These are phyloP conservation scores for Prunus armeniaca DNA, from an alignment of 306 rosid species.

Conservation along the genomic window DNA sequence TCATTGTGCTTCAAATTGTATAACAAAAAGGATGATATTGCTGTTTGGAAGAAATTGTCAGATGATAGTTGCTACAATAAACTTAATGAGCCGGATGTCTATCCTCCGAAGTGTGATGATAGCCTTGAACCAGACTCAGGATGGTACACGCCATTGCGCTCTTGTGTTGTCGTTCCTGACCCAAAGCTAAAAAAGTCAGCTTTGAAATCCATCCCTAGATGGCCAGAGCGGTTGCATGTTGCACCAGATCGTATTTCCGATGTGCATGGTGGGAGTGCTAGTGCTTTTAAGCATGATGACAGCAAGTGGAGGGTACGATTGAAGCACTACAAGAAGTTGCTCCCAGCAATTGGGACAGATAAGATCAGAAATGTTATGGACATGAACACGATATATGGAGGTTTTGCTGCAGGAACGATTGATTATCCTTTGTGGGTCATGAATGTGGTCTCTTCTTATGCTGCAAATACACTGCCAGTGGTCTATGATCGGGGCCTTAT, in stretches of 20 bases:
- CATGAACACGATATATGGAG: constrained; percentile 88
- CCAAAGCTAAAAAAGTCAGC: constrained; percentile 58
- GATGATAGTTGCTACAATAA: constrained; percentile 65
- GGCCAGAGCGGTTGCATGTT: constrained; percentile 73
- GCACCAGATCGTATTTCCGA: constrained; percentile 64
- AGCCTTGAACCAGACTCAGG: constrained; percentile 88
- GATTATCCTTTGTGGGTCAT: constrained; percentile 94
- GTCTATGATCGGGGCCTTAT: constrained; percentile 90
- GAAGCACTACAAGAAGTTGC: constrained; percentile 82
- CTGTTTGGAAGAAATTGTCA: constrained; percentile 83
- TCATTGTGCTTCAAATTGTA: constrained; percentile 86
- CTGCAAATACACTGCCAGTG: constrained; percentile 73
- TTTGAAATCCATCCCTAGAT: constrained; percentile 53
- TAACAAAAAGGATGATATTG: constrained; percentile 87
- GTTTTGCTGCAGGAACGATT: constrained; percentile 75
- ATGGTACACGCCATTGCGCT: constrained; percentile 94
- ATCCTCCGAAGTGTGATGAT: constrained; percentile 89
- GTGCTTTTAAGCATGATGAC: constrained; percentile 68
- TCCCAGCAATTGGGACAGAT: constrained; percentile 73
- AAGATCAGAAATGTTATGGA: constrained; percentile 95
- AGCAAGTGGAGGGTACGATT: constrained; percentile 78
- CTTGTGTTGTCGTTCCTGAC: constrained; percentile 72
- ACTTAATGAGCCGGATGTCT: constrained; percentile 51
- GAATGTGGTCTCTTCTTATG: constrained; percentile 94
- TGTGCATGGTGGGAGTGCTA: constrained; percentile 56